Evolutionary conservation across 768 basidiomycete species (phyloP), one percentile per base, ranked within the genome.

Genomic region (Mycena leptocephala): DNA sequence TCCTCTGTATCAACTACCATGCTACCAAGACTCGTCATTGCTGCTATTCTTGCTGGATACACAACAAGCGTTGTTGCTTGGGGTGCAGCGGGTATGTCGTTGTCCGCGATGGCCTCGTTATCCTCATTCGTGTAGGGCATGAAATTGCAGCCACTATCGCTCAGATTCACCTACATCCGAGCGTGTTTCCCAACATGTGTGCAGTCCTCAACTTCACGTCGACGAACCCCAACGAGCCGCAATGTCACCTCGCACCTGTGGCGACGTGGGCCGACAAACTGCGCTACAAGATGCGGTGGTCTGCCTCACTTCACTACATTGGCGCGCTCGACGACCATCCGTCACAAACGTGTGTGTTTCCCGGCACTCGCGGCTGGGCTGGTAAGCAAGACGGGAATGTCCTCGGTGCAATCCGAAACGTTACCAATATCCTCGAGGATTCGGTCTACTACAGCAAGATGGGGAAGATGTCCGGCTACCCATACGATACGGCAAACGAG

Each of bases 81-180:
- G 88, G 88, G 88, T 56, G 86, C 87, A 65, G 88, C 86, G 75
- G 87, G 87, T 87, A 77, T 39, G 76, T 77, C 22, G 26, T 30
- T 32, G 6, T 43, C 55, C 39, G 32, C 37, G 26, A n/a, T 35
- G 55, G 48, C 32, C 61, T 48, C 48, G 56, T 20, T 41, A 9
- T 48, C 20, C 43, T 53, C 7, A 39, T 58, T 43, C 64, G 53
- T 33, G 30, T 76, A 93, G 96, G 97, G 5, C 97, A 99, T 80
- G 95, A 98, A 87, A 93, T 98, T 37, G 92, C 96, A 7, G 97
- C 97, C 1, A 98, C 97, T 5, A 95, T 99, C 71, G 98, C 98
- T 1, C 95, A 99, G 82, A 96, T 97, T 74, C 92, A 98, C 82
- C 90, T 99, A 3, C 91, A 96, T 82, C 95, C 95, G 0, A 87